phyloP scores from a whole-genome alignment of 257 asterid genomes.

The Oldenlandia corymbosa region DNA sequence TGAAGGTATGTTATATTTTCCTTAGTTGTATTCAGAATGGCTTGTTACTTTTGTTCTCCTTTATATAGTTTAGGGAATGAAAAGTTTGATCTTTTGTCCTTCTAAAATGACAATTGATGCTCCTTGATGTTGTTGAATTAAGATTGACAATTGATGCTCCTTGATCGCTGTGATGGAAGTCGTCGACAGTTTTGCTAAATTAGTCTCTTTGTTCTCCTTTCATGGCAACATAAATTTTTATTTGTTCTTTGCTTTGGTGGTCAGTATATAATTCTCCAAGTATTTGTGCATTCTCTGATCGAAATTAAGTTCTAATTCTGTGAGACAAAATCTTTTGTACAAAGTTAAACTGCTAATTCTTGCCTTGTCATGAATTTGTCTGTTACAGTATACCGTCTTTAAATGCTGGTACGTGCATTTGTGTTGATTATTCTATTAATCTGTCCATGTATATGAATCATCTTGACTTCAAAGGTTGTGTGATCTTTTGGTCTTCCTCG shows the following conservation, averaged over 20 bases:
- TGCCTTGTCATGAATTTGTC: too few species aligned
- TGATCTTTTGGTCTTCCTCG: background rate
- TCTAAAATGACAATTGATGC: background rate
- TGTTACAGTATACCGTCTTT: background rate
- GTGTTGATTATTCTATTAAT: too few species aligned
- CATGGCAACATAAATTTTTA: background rate
- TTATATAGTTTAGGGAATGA: background rate
- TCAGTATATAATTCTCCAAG: background rate
- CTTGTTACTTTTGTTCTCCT: background rate
- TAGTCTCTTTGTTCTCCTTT: background rate
- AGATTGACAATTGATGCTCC: background rate
- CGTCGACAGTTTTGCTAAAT: background rate
- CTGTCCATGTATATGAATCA: background rate
- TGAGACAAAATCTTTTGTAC: background rate
- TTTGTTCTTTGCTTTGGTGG: background rate
- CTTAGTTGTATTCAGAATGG: background rate
- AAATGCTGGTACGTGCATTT: background rate
- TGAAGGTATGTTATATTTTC: constrained; percentile 49
- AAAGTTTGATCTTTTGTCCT: background rate
- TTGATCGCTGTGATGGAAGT: background rate
- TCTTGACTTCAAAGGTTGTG: background rate
- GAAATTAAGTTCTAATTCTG: background rate
- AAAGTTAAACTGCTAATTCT: too few species aligned
- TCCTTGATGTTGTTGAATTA: constrained; percentile 6
- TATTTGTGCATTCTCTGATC: background rate